Conservation (phyloP, 768 basidiomycete genomes). For the Rhodotorula graminis region DNA sequence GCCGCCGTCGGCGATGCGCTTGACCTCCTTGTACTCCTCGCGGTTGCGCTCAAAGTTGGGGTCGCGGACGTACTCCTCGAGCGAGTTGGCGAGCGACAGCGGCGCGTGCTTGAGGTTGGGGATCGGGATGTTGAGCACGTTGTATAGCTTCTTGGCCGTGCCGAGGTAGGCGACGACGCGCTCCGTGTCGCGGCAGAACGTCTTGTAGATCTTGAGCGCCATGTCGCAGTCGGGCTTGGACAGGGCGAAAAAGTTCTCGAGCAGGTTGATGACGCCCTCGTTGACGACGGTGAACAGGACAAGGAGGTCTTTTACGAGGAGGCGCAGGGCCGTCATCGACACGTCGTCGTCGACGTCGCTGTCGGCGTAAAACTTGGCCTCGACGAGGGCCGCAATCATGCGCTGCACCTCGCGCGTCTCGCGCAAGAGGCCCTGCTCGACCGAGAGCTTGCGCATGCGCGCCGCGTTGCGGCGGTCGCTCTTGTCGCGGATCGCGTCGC, state of each 20-base stretch:
- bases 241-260: conserved; percentile 95
- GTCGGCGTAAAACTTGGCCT: conserved; percentile 92
- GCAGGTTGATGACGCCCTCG: conserved; percentile 69
- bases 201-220: conserved; percentile 80
- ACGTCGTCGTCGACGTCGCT: conserved; percentile 89
- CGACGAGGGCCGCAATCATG: conserved; percentile 80
- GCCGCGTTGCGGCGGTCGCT: conserved; percentile 58
- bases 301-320: conserved; percentile 93
- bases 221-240: conserved; percentile 82
- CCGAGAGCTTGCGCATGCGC: conserved; percentile 72
- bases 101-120: conserved; percentile 95
- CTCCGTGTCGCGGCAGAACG: conserved; percentile 91
- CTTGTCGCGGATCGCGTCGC: conserved; percentile 89
- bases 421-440: conserved; percentile 88
- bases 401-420: conserved; percentile 87
- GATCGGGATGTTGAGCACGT: conserved; percentile 85
- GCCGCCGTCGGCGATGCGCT: conserved; percentile 57
- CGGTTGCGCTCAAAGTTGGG: conserved; percentile 95
- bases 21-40: conserved; percentile 80
- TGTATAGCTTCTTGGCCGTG: conserved; percentile 86
- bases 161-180: conserved; percentile 81
- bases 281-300: conserved; percentile 94
- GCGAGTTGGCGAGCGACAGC: conserved; percentile 81
- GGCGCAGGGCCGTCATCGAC: conserved; percentile 75
- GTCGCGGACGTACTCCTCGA: conserved; percentile 94